These are phyloP conservation scores for Ashbya aceris DNA, from an alignment of 1,139 yeast species.

Conservation along the genomic window DNA sequence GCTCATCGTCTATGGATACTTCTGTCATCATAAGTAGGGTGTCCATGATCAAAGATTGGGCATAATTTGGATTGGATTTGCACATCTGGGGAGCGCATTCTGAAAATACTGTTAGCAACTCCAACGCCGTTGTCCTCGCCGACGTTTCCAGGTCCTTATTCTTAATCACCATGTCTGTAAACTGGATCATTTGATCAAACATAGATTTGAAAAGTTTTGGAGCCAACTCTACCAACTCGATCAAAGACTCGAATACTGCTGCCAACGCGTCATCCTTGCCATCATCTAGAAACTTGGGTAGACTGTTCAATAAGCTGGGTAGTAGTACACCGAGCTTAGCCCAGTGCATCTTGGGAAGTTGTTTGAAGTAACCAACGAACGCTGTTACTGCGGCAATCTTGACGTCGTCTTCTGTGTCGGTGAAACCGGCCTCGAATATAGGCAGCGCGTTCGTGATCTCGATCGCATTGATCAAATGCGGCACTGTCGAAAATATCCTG, in stretches of 20 bases:
- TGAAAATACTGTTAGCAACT: constrained; percentile 78
- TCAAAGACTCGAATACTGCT: constrained; percentile 77
- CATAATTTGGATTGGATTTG: constrained; percentile 64
- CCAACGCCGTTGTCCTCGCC: constrained; percentile 81
- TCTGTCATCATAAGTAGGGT: constrained; percentile 86
- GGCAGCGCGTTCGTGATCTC: constrained; percentile 53
- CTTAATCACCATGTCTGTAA: constrained; percentile 72
- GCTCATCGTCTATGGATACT: constrained; percentile 79
- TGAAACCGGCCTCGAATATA: constrained; percentile 69
- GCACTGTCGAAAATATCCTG: constrained; percentile 79
- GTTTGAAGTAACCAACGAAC: constrained; percentile 80
- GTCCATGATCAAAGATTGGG: constrained; percentile 60
- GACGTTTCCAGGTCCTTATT: constrained; percentile 69
- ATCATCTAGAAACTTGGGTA: constrained; percentile 72
- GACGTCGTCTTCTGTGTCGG: constrained; percentile 69
- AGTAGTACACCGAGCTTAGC: constrained; percentile 62
- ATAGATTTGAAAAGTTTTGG: constrained; percentile 90
- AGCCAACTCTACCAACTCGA: constrained; percentile 85
- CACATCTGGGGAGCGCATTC: constrained; percentile 96
- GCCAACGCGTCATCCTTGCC: constrained; percentile 78
- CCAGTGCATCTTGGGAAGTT: constrained; percentile 74
- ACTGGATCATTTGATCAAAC: constrained; percentile 79
- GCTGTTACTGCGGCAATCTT: constrained; percentile 90
- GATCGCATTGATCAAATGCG: constrained; percentile 59
- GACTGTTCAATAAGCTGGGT: constrained; percentile 75